phyloP scores from a whole-genome alignment of 768 basidiomycete species.

The Rhizopogon vesiculosus region DNA sequence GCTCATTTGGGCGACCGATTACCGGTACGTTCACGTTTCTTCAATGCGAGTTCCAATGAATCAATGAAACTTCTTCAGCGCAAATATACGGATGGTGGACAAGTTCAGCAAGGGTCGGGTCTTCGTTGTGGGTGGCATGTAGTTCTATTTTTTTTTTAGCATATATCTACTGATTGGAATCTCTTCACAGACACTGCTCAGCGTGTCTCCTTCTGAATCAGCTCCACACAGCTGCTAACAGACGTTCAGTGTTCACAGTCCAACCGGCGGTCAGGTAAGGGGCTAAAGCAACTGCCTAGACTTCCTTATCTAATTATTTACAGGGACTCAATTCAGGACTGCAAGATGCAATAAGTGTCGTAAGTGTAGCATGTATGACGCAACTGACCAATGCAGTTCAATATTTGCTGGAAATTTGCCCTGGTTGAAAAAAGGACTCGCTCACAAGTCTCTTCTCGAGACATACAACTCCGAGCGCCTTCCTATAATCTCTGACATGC shows the following conservation, averaged over 20 bases:
- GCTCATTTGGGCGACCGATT: constrained; percentile 16
- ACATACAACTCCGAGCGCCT: constrained; percentile 28
- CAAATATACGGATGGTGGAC: constrained; percentile 10
- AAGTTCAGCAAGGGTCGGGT: constrained; percentile 7
- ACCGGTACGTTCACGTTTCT: constrained; percentile 7
- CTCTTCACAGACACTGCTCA: constrained; percentile 19
- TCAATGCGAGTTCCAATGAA: not conserved
- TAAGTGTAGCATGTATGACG: not conserved
- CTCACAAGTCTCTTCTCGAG: constrained; percentile 20
- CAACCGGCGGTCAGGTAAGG: constrained; percentile 17
- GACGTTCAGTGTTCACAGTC: constrained; percentile 14
- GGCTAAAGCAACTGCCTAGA: too few relatives aligned
- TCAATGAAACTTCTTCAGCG: not conserved
- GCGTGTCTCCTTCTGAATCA: not conserved
- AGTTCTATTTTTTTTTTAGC: not conserved
- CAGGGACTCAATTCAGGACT: constrained; percentile 13
- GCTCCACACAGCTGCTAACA: not conserved
- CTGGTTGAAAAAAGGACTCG: constrained; percentile 20
- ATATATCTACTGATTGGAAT: not conserved
- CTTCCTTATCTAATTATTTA: too few relatives aligned
- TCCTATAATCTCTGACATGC: constrained; percentile 33
- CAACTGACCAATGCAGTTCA: constrained; percentile 14
- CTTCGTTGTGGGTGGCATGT: constrained; percentile 10
- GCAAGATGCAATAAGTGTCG: constrained; percentile 11
- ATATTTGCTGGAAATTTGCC: constrained; percentile 32